Evolutionary conservation across 768 basidiomycete genomes (phyloP), one percentile per base, ranked within the genome.

Genomic region (Amanita subjunquillea): DNA sequence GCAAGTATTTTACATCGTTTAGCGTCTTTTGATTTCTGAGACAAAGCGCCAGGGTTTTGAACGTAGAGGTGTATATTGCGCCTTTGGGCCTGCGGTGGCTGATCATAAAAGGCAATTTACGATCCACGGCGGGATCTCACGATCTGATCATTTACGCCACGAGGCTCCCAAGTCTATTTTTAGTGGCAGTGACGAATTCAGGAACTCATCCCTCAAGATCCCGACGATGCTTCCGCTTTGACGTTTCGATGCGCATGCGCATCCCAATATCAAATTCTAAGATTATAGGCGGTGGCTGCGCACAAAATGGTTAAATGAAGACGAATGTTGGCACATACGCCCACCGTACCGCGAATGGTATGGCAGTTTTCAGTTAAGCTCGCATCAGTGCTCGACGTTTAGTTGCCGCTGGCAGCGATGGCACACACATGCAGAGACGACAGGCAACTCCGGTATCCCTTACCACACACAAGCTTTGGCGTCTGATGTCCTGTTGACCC

Each of bases 101-200:
- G 13, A 22, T 13, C 46, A 12, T n/a, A 48, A 32, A 48, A 30
- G 46, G 46, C 17, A 48, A 22, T 17, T 32, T 34, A n/a, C 32
- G 46, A 48, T 48, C 46, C 46, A 48, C 46, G 32, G n/a, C 20
- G 20, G 32, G 46, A 48, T 48, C 45, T 47, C 30, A 48, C 46
- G 46, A 48, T 48, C 30, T 27, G 25, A 49, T 39, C 22, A 13
- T n/a, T 12, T 29, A 1, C 12, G 3, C 17, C 37, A 50, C 48
- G 38, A 40, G 48, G 38, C 39, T 50, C 41, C 48, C 12, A 50
- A 39, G 27, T 40, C 48, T 50, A 50, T 40, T 15, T 50, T 50
- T 42, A 23, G 41, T 30, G 15, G 37, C 32, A 4, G 40, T 4
- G 48, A 22, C 13, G 13, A 13, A 13, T 48, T 36, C 47, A 48